Evolutionary conservation across 1,284 basidiomycete genomes (phyloP), one percentile per base, ranked within the genome.

Genomic region (Cryptococcus sp.): DNA sequence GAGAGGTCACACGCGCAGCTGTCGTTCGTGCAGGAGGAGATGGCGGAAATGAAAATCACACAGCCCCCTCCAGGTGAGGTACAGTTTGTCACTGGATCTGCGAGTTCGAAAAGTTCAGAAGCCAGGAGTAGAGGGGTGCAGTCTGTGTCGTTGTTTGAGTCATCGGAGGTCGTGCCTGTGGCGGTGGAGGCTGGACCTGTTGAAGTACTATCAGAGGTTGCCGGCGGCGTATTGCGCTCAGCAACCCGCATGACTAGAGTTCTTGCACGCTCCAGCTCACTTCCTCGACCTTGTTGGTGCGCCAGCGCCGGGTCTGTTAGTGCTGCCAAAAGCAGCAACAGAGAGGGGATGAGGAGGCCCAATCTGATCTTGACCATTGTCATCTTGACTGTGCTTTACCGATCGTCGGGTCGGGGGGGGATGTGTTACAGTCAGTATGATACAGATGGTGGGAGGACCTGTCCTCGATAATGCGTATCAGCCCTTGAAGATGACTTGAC

Each of bases 1-100:
- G 57, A 51, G 18, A 59, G 24, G 13, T 40, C 52, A 37, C 61
- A 62, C 3, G 55, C 54, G 28, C 61, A 62, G 8, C 24, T 21
- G n/a, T 53, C 48, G 37, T 56, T 45, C 20, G 52, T 38, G 42
- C 61, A 62, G 8, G 9, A 12, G 13, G 45, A 8, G 8, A 62
- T 24, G 20, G 49, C 56, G 36, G 15, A 33, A 20, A 54, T 20
- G 45, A 49, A 62, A 36, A 50, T 35, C 7, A 42, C 49, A 20
- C 61, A 62, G 7, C 55, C 61, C 11, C 57, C 57, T 0, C 57
- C 57, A 7, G 45, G n/a, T 8, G 40, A 11, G 1, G 46, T 50
- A 21, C 61, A 62, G 8, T 43, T 45, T n/a, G 18, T n/a, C n/a
- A 13, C 16, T 9, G 35, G 45, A 20, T 47, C 23, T 24, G 55